phyloP scores from a whole-genome alignment of 1,284 basidiomycete species.

The Sporisorium graminicola region DNA sequence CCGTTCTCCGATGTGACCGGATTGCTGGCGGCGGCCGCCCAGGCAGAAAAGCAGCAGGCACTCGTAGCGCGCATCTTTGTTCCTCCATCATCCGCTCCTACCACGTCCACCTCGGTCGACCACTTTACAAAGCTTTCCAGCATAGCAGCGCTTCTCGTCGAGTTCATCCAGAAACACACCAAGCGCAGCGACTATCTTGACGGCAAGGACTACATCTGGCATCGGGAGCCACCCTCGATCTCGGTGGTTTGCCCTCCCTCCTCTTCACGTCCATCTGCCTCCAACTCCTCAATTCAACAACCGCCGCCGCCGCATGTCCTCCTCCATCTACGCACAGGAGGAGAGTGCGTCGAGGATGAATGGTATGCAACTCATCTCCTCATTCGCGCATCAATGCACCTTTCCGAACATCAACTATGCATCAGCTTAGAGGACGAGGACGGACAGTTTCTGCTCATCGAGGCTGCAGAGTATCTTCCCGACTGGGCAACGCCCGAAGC shows the following conservation, averaged over 20 bases:
- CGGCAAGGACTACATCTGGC: constrained; percentile 63
- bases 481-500: constrained; percentile 91
- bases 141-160: constrained; percentile 15
- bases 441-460: constrained; percentile 95
- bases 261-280: constrained; percentile 5
- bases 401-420: constrained; percentile 25
- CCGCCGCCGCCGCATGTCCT: constrained; percentile 31
- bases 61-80: constrained; percentile 39
- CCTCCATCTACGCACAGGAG: constrained; percentile 40
- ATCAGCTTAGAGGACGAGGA: constrained; percentile 82
- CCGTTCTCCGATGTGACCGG: constrained; percentile 44
- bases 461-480: constrained; percentile 90
- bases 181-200: constrained; percentile 11
- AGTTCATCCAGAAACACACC: constrained; percentile 4
- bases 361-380: constrained; percentile 90
- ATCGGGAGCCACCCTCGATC: constrained; percentile 60
- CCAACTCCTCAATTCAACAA: constrained; percentile 10
- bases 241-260: constrained; percentile 26
- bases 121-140: constrained; percentile 25
- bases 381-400: constrained; percentile 19
- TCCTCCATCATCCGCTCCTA: constrained; percentile 1
- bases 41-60: constrained; percentile 46
- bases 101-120: constrained; percentile 23
- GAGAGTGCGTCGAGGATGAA: constrained; percentile 92
- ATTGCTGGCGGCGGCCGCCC: constrained; percentile 32